Conservation (phyloP, 768 basidiomycete genomes). For the Sporobolomyces pararoseus region DNA sequence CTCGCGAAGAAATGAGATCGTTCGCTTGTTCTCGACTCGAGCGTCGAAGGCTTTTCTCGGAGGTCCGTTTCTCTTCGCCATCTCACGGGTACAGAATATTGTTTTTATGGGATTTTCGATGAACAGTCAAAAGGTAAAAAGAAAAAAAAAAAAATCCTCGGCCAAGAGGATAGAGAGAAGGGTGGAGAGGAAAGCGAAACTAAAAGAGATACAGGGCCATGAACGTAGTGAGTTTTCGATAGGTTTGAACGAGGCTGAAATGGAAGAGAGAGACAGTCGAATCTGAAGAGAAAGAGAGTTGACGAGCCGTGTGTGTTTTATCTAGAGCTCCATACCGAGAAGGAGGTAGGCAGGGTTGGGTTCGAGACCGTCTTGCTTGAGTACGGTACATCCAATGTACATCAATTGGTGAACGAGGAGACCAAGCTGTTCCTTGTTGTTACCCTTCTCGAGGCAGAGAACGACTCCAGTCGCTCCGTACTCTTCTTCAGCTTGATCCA, state of each 20-base stretch:
- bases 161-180: background rate
- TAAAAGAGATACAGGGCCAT: background rate
- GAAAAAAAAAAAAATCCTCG: background rate
- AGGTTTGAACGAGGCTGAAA: too few relatives aligned
- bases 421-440: constrained; percentile 60
- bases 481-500: constrained; percentile 82
- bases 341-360: constrained; percentile 74
- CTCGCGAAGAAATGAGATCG: too few relatives aligned
- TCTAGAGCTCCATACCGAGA: constrained; percentile 75
- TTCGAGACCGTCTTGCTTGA: constrained; percentile 50
- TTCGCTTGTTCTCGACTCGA: too few relatives aligned
- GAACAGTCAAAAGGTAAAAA: background rate
- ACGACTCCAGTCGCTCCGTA: constrained; percentile 71
- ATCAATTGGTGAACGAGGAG: constrained; percentile 79
- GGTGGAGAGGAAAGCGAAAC: background rate
- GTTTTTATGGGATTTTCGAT: background rate
- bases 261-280: background rate
- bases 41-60: too few relatives aligned
- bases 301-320: background rate
- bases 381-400: constrained; percentile 73
- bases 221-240: constrained; percentile 5
- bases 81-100: too few relatives aligned
- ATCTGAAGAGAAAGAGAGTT: background rate
- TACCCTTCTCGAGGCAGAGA: constrained; percentile 69
- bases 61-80: too few relatives aligned